These are phyloP conservation scores for Solanum tarapatanum DNA, from an alignment of 257 asterid genomes.

Conservation along the genomic window DNA sequence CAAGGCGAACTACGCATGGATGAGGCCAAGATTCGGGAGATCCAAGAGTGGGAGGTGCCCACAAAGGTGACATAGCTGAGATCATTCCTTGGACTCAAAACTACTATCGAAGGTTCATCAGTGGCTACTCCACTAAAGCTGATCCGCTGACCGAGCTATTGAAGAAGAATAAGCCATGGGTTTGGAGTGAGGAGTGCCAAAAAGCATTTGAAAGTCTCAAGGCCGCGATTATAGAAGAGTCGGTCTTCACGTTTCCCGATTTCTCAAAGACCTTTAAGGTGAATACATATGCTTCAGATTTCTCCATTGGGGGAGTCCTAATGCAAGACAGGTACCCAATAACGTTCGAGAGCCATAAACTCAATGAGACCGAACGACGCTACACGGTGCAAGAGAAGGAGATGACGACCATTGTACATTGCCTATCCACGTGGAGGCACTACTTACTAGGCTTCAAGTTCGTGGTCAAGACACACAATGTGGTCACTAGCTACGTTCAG, in stretches of 20 bases:
- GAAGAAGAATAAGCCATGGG: not conserved
- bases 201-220: not conserved
- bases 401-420: not conserved
- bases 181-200: not conserved
- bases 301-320: not conserved
- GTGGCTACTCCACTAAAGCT: not conserved
- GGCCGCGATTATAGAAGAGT: rapidly evolving
- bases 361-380: not conserved
- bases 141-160: not conserved
- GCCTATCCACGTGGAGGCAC: not conserved
- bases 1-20: rapidly evolving
- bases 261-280: not conserved
- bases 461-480: not conserved
- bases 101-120: not conserved
- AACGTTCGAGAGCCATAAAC: rapidly evolving
- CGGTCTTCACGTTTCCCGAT: rapidly evolving
- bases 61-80: not conserved
- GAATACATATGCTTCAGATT: rapidly evolving
- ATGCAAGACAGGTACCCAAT: not conserved
- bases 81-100: not conserved
- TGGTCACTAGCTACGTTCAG: not conserved
- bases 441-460: too few species aligned
- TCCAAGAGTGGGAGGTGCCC: not conserved
- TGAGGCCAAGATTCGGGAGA: rapidly evolving
- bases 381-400: not conserved